Evolutionary conservation across 495 filamentous ascomycete species (phyloP).

Genomic region (Amorphotheca resinae): DNA sequence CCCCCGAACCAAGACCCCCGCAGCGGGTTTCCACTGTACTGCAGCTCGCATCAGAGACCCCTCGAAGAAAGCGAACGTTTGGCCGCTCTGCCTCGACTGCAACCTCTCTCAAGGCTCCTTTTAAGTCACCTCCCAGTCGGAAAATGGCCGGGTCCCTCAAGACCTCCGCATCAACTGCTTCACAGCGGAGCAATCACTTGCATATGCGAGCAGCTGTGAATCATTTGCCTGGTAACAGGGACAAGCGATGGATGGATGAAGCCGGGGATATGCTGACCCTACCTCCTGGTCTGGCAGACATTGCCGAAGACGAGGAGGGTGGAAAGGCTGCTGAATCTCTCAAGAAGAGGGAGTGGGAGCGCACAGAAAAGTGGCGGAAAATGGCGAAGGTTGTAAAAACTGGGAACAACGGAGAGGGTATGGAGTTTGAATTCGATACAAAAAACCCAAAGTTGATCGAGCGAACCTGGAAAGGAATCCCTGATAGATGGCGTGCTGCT

Average conservation of each 20-base stretch:
- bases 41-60: slow-evolving; percentile 49
- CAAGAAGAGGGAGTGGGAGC: slow-evolving; percentile 67
- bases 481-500: slow-evolving; percentile 85
- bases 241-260: slow-evolving; percentile 67
- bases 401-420: slow-evolving; percentile 55
- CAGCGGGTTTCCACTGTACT: slow-evolving; percentile 54
- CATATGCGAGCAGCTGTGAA: slow-evolving; percentile 58
- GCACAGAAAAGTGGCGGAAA: slow-evolving; percentile 92
- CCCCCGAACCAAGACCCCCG: slow-evolving; percentile 37
- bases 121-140: slow-evolving; percentile 23
- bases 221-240: slow-evolving; percentile 60
- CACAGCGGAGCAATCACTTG: slow-evolving; percentile 32
- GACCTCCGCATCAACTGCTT: slow-evolving; percentile 36
- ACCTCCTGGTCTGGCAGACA: slow-evolving; percentile 50
- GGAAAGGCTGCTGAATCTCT: slow-evolving; percentile 43
- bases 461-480: slow-evolving; percentile 95
- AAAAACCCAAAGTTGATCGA: slow-evolving; percentile 76
- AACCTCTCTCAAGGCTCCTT: slow-evolving; percentile 19
- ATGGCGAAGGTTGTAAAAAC: slow-evolving; percentile 67
- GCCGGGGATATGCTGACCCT: slow-evolving; percentile 82
- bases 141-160: slow-evolving; percentile 41
- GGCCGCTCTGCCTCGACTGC: slow-evolving; percentile 36
- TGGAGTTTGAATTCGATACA: slow-evolving; percentile 82
- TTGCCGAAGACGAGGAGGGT: slow-evolving; percentile 46
- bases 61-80: slow-evolving; percentile 43